Base-by-base conservation (phyloP, 2,329 filamentous ascomycete genomes). In the Ascocoryne sarcoides region DNA sequence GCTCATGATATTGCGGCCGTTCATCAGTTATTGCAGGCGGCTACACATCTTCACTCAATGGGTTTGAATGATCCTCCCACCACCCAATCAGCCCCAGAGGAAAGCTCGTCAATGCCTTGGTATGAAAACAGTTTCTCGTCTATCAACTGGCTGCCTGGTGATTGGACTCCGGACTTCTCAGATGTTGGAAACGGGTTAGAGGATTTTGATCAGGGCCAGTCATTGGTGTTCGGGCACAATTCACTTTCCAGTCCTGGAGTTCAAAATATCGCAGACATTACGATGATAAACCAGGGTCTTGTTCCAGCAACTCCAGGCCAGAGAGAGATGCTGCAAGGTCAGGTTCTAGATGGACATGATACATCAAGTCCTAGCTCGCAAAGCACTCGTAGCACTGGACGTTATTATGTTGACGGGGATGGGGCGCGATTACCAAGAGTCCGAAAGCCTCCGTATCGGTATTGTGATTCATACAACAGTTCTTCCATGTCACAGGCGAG, bases 361-460 rank as follows among this genome's bases (percentile, higher is more conserved):
- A 33, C 37, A n/a, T 45, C 50, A 21, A 51, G 46, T 35, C 43
- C 48, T 17, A 39, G 44, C 9, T 45, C 49, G n/a, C 40, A 40
- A 31, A 47, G 40, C 12, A 44, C 39, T 1, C 38, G 45, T 14
- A 42, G 30, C 29, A 41, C 42, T 7, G 51, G 54, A 4, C 42
- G 48, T 10, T 56, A 48, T 34, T 55, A 55, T 36, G 48, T 57
- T 16, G 52, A 55, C 26, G 50, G 54, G 10, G 48, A 52, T 37
- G 52, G 54, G 4, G 51, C 50, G 36, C 36, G 53, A 36, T 35
- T 54, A 18, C 49, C 52, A 30, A 44, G 45, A 34, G 41, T 52
- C 12, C 47, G 45, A 18, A 52, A 51, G 43, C 40, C 42, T 31
- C 49, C 47, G 19, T 45, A 49, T 30, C 32, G 40, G 21, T 34